These are phyloP conservation scores for Trametes versicolor DNA, from an alignment of 1,284 basidiomycete genomes.

Conservation along the genomic window DNA sequence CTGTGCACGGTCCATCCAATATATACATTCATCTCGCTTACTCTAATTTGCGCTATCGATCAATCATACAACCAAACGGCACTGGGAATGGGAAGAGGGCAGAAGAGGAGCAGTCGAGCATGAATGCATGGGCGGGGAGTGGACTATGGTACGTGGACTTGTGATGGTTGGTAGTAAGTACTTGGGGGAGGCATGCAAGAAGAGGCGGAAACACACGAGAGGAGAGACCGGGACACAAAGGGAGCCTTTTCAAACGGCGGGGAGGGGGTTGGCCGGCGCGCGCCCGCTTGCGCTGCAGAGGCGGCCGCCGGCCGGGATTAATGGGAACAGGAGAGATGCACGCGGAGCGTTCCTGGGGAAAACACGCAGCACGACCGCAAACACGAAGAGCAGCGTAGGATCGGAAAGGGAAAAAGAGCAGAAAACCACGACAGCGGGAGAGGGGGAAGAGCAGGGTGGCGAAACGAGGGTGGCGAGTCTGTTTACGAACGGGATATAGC, in stretches of 20 bases:
- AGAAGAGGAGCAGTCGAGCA: slow-evolving; percentile 25
- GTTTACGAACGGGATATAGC: slow-evolving; percentile 32
- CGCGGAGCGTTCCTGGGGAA: slow-evolving; percentile 27
- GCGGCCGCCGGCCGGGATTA: slow-evolving; percentile 31
- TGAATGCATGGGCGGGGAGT: slow-evolving; percentile 34
- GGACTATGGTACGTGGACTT: slow-evolving; percentile 34
- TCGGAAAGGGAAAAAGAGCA: slow-evolving; percentile 12
- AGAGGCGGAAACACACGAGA: slow-evolving; percentile 4
- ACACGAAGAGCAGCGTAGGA: slow-evolving; percentile 25
- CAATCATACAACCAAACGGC: slow-evolving; percentile 37
- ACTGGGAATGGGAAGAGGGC: slow-evolving; percentile 16
- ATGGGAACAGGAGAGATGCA: slow-evolving; percentile 11
- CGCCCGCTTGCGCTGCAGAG: slow-evolving; percentile 44
- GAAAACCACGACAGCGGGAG: slow-evolving; percentile 23
- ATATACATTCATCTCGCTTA: slow-evolving; percentile 36
- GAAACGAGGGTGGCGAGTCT: slow-evolving; percentile 40
- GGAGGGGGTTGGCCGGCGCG: slow-evolving; percentile 11
- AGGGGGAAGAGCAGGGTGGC: neutral
- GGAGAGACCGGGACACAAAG: slow-evolving; percentile 1
- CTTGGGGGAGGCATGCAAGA: slow-evolving; percentile 33
- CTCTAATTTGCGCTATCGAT: slow-evolving; percentile 36
- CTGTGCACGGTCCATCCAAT: slow-evolving; percentile 34
- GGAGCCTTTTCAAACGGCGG: slow-evolving; percentile 22
- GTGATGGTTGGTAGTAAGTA: slow-evolving; percentile 22
- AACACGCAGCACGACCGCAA: slow-evolving; percentile 23